A percentile compares a stretch with the other conserved stretches of the same genome.
Evolutionary conservation across 2,329 filamentous ascomycete genomes (phyloP).

Genomic region (Zymoseptoria tritici): DNA sequence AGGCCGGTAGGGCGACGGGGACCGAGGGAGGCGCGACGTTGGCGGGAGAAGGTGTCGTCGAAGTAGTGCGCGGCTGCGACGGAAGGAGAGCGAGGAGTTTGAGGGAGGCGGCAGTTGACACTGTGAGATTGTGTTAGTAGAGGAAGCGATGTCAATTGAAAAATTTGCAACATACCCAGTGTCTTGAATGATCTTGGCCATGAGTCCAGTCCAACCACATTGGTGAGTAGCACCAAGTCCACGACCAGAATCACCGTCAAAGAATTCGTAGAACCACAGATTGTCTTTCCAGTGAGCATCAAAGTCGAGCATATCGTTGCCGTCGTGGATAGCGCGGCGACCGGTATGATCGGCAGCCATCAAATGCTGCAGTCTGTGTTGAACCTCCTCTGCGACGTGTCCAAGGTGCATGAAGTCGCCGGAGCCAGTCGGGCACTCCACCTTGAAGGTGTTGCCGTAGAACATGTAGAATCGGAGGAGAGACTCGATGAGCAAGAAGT

Average conservation of each 20-base stretch:
- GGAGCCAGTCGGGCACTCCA: constrained; percentile 89
- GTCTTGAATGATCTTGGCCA: constrained; percentile 95
- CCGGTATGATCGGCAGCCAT: constrained; percentile 80
- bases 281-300: constrained; percentile 90
- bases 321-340: constrained; percentile 78
- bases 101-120: constrained; percentile 80
- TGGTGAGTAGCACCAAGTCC: constrained; percentile 90
- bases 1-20: constrained; percentile 65
- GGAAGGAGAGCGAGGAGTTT: constrained; percentile 83
- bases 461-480: constrained; percentile 95
- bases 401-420: constrained; percentile 94
- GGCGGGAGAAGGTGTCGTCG: constrained; percentile 72
- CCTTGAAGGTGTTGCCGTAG: constrained; percentile 79
- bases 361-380: constrained; percentile 87
- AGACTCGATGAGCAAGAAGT: constrained; percentile 88
- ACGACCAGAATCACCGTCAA: constrained; percentile 83
- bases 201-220: constrained; percentile 91
- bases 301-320: constrained; percentile 79
- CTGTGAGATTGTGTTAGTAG: constrained; percentile 37
- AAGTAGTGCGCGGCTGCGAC: constrained; percentile 88
- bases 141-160: not conserved
- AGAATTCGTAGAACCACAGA: constrained; percentile 96
- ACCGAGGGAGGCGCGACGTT: constrained; percentile 34
- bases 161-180: constrained; percentile 62
- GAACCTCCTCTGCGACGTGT: constrained; percentile 88